A percentile compares a stretch with the other conserved stretches of the same genome.
Conservation (phyloP, 345 rosid species). For the Ailanthus altissimus region DNA sequence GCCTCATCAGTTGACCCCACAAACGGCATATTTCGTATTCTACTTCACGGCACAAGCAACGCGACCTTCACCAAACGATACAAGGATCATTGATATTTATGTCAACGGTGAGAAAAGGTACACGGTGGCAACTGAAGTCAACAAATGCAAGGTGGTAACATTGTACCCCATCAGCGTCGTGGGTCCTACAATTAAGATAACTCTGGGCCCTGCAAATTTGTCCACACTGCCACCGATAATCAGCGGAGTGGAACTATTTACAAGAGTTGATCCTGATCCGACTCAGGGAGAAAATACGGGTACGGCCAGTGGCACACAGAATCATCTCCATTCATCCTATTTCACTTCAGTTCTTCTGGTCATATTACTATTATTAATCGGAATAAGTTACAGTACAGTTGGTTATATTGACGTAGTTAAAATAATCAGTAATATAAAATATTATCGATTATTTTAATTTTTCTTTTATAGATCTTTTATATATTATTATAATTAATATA, state of each 20-base stretch:
- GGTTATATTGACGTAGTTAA: no score
- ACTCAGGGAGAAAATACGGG: background rate
- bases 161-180: background rate
- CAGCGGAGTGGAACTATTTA: background rate
- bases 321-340: background rate
- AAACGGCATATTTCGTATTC: slow-evolving; percentile 23
- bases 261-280: background rate
- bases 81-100: slow-evolving; percentile 19
- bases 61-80: slow-evolving; percentile 1
- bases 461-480: no score
- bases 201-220: background rate
- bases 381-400: no score
- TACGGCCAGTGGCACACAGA: background rate
- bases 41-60: slow-evolving; percentile 9
- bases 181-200: background rate
- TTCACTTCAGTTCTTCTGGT: background rate
- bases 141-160: background rate
- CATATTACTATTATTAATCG: background rate
- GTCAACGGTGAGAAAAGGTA: slow-evolving; percentile 7
- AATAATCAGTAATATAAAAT: no score
- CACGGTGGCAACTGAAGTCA: background rate
- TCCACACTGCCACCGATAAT: background rate
- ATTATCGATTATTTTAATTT: no score
- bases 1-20: background rate
- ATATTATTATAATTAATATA: no score